Evolutionary conservation across 805 yeast genomes (phyloP).

Genomic region (Hanseniaspora nectarophila): DNA sequence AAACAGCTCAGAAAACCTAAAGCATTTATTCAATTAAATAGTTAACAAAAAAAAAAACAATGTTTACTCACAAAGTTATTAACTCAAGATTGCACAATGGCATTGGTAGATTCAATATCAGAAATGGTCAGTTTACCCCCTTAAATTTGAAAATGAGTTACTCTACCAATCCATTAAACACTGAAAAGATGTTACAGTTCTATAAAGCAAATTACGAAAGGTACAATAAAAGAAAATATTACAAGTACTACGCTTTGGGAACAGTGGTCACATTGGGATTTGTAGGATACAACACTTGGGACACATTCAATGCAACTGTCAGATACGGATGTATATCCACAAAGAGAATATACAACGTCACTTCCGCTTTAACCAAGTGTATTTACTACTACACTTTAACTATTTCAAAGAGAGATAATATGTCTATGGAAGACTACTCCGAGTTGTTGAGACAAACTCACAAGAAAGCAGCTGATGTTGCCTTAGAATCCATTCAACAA

Average conservation of each 20-base stretch:
- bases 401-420: slow-evolving; percentile 23
- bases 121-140: background rate
- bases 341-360: slow-evolving; percentile 50
- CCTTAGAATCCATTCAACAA: slow-evolving; percentile 62
- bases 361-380: slow-evolving; percentile 60
- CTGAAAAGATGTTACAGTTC: slow-evolving; percentile 3
- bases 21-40: no score
- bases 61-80: background rate
- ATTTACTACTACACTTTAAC: slow-evolving; percentile 53
- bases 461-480: slow-evolving; percentile 59
- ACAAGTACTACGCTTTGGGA: slow-evolving; percentile 47
- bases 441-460: slow-evolving; percentile 58
- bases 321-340: slow-evolving; percentile 17
- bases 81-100: background rate
- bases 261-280: slow-evolving; percentile 33
- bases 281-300: slow-evolving; percentile 21
- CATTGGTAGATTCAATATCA: background rate
- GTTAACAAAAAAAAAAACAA: no score
- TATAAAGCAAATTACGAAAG: slow-evolving; percentile 5
- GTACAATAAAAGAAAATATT: slow-evolving; percentile 11
- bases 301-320: slow-evolving; percentile 15
- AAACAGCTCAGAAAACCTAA: no score
- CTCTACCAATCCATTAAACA: background rate
- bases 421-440: slow-evolving; percentile 39
- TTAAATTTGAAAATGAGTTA: background rate